Conservation (phyloP, 2,329 filamentous ascomycete genomes). For the Stylonectria norvegica region DNA sequence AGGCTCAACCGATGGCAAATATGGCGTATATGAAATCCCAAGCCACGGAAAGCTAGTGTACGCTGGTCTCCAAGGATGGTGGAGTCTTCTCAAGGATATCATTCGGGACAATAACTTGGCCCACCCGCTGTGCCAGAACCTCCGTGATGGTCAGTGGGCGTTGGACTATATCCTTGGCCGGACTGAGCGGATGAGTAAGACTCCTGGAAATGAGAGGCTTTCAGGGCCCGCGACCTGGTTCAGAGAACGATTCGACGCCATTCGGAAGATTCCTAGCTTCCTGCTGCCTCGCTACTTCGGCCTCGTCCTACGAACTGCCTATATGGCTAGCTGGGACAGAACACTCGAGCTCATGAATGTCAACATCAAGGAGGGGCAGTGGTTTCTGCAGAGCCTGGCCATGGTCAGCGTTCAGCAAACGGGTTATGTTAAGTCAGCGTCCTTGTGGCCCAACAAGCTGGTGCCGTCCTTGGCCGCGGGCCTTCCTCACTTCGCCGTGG, state of each 20-base stretch:
- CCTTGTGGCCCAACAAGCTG: conserved; percentile 78
- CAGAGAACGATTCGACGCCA: conserved; percentile 77
- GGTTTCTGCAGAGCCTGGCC: conserved; percentile 82
- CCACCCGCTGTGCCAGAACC: conserved; percentile 88
- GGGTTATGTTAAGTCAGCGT: conserved; percentile 84
- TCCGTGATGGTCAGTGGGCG: conserved; percentile 88
- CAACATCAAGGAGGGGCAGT: conserved; percentile 76
- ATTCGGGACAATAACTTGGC: conserved; percentile 87
- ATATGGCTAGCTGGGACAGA: conserved; percentile 76
- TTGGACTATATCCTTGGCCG: conserved; percentile 82
- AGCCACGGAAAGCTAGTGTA: conserved; percentile 83
- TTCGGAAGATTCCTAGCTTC: conserved; percentile 82
- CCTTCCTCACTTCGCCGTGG: conserved; percentile 86
- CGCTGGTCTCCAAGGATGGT: conserved; percentile 97
- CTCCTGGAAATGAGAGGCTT: conserved; percentile 60
- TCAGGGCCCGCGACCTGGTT: conserved; percentile 72
- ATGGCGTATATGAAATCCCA: conserved; percentile 88
- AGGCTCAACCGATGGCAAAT: conserved; percentile 71
- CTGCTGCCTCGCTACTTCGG: conserved; percentile 91
- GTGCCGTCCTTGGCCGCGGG: conserved; percentile 90
- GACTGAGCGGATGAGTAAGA: conserved; percentile 67
- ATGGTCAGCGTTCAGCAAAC: conserved; percentile 92
- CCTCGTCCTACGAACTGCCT: conserved; percentile 81
- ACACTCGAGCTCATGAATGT: conserved; percentile 75
- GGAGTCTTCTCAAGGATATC: conserved; percentile 83